phyloP scores from a whole-genome alignment of 805 yeast genomes.

The Hanseniaspora mollemarum region DNA sequence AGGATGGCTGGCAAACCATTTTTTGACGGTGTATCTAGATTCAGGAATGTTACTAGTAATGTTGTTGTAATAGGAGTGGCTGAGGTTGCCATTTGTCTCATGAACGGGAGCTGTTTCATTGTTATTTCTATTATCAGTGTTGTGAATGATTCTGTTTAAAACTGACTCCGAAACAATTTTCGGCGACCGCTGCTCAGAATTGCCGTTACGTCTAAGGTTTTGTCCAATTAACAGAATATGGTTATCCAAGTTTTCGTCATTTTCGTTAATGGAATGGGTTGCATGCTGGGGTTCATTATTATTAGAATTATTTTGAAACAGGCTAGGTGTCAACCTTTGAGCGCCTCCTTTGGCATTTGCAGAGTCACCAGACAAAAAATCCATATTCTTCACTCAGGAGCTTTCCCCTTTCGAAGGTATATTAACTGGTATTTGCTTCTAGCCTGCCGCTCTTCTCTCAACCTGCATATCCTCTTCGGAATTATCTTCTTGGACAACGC shows the following conservation, averaged over 20 bases:
- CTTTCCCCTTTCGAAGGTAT: no score
- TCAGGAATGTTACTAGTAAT: conserved; percentile 4
- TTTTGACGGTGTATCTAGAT: conserved; percentile 10
- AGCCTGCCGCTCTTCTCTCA: no score
- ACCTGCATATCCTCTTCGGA: no score
- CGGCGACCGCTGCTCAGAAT: no score
- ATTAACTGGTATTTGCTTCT: no score
- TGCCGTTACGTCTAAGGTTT: no score
- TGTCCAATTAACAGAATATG: not conserved
- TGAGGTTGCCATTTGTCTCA: not conserved
- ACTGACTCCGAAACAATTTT: no score
- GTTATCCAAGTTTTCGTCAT: not conserved
- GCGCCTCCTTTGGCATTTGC: no score
- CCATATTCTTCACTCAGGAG: not conserved
- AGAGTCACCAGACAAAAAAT: no score
- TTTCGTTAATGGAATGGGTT: not conserved
- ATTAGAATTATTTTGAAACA: not conserved
- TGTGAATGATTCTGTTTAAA: no score
- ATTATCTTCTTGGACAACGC: no score
- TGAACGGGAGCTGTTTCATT: not conserved
- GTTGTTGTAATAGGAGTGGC: not conserved
- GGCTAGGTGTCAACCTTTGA: no score
- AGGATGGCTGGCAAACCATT: conserved; percentile 14
- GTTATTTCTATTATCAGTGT: not conserved
- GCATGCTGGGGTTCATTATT: not conserved